Evolutionary conservation across 805 yeast species (phyloP).

Genomic region (Candida boidinii): DNA sequence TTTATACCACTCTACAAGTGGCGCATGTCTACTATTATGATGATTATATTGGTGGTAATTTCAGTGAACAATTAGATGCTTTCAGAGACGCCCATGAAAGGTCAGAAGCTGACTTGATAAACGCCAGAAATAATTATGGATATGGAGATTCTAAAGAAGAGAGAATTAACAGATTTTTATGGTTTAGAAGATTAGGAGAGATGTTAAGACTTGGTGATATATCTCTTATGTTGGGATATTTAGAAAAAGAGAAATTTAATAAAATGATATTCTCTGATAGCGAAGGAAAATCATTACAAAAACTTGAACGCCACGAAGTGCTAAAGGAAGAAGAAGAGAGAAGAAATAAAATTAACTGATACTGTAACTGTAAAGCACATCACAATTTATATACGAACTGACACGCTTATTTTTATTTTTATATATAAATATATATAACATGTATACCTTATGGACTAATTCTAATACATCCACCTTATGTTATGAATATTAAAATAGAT

Average conservation of each 20-base stretch:
- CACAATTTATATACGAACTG: too few relatives aligned
- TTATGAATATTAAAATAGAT: too few relatives aligned
- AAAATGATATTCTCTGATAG: background rate
- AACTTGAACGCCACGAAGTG: too few relatives aligned
- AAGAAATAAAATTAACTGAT: too few relatives aligned
- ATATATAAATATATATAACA: too few relatives aligned
- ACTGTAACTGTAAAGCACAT: too few relatives aligned
- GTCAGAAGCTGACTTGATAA: slow-evolving; percentile 29
- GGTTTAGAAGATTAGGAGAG: slow-evolving; percentile 35
- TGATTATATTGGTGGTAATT: slow-evolving; percentile 22
- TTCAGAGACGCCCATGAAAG: slow-evolving; percentile 27
- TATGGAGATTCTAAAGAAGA: slow-evolving; percentile 39
- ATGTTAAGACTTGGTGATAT: slow-evolving; percentile 18
- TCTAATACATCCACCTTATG: too few relatives aligned
- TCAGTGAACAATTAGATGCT: slow-evolving; percentile 13
- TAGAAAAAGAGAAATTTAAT: slow-evolving; percentile 4
- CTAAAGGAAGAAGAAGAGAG: too few relatives aligned
- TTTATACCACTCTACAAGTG: slow-evolving; percentile 22
- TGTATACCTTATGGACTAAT: too few relatives aligned
- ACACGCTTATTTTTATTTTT: too few relatives aligned
- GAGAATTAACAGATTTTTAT: slow-evolving; percentile 47
- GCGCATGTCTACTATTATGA: slow-evolving; percentile 21
- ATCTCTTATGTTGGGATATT: slow-evolving; percentile 11
- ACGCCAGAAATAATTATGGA: slow-evolving; percentile 44
- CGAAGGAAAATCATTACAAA: background rate